These are phyloP conservation scores for Amborella trichopoda DNA, from an alignment of 164 flowering plant genomes.

Conservation along the genomic window DNA sequence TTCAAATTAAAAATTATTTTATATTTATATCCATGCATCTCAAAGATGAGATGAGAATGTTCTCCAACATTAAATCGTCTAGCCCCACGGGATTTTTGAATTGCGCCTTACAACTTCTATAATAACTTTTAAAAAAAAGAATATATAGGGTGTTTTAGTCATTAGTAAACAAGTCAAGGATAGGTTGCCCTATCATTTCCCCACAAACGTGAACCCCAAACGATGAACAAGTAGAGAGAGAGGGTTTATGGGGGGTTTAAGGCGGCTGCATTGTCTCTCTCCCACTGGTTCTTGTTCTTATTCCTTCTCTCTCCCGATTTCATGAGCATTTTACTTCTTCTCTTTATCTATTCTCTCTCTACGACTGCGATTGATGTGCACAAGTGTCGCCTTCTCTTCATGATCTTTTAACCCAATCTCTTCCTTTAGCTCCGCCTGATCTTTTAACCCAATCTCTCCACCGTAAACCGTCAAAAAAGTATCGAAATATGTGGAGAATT, in stretches of 20 bases:
- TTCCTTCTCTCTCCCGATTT: neutral
- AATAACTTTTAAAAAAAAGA: too few species aligned
- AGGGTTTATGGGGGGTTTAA: conserved; percentile 6
- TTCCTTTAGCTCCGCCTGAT: conserved; percentile 2
- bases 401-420: neutral
- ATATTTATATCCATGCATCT: too few species aligned
- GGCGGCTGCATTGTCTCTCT: neutral
- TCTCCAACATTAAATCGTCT: too few species aligned
- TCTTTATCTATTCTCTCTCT: neutral
- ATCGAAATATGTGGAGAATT: conserved; percentile 34
- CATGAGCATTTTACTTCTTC: neutral
- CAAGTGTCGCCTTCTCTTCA: neutral
- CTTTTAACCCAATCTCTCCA: neutral
- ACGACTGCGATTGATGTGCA: conserved; percentile 5
- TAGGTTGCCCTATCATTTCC: too few species aligned
- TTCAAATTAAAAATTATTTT: too few species aligned
- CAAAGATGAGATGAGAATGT: too few species aligned
- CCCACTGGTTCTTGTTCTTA: neutral
- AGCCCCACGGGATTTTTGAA: too few species aligned
- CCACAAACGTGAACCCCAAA: too few species aligned
- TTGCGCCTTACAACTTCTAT: too few species aligned
- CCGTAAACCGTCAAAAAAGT: neutral
- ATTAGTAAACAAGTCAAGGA: too few species aligned
- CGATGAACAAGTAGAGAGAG: neutral
- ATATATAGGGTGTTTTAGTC: conserved; percentile 1